Percentiles rank a stretch among this genome's conserved stretches.
These are phyloP conservation scores for Paraphoma sp. DNA, from an alignment of 2,329 filamentous ascomycete genomes.

Conservation along the genomic window DNA sequence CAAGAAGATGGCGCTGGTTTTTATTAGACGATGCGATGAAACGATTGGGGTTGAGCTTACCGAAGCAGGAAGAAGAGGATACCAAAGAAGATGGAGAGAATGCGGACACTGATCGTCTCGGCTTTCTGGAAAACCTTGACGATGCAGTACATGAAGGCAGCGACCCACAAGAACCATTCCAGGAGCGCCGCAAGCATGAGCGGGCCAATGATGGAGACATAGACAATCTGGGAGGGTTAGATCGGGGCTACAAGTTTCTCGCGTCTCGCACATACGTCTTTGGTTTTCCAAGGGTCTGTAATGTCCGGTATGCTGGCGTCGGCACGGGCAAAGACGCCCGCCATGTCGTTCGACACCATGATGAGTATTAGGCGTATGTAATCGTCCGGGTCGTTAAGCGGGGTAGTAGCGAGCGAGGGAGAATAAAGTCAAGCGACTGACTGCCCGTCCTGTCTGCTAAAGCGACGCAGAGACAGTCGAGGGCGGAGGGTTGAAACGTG, in stretches of 20 bases:
- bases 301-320: constrained; percentile 39
- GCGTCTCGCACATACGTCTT: constrained; percentile 46
- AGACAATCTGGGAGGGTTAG: constrained; percentile 71
- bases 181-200: constrained; percentile 85
- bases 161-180: constrained; percentile 94
- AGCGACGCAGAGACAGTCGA: constrained; percentile 7
- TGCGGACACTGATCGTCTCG: constrained; percentile 81
- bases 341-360: constrained; percentile 31
- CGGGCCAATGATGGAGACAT: constrained; percentile 78
- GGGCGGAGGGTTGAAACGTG: constrained; percentile 8
- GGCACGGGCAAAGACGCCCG: constrained; percentile 36
- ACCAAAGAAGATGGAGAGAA: constrained; percentile 79
- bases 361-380: constrained; percentile 21
- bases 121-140: constrained; percentile 88
- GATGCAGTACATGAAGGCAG: constrained; percentile 92
- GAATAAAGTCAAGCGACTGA: constrained; percentile 12
- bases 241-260: not conserved
- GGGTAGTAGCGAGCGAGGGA: constrained; percentile 15
- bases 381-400: constrained; percentile 22
- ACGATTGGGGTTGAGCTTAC: constrained; percentile 54
- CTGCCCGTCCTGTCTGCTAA: constrained; percentile 9
- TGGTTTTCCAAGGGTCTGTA: constrained; percentile 47
- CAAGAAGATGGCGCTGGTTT: constrained; percentile 76
- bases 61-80: constrained; percentile 76
- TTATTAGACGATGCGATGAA: constrained; percentile 21